A percentile compares a stretch with the other conserved stretches of the same genome.
Evolutionary conservation across 257 asterid species (phyloP).

Genomic region (Solanum sitiens): DNA sequence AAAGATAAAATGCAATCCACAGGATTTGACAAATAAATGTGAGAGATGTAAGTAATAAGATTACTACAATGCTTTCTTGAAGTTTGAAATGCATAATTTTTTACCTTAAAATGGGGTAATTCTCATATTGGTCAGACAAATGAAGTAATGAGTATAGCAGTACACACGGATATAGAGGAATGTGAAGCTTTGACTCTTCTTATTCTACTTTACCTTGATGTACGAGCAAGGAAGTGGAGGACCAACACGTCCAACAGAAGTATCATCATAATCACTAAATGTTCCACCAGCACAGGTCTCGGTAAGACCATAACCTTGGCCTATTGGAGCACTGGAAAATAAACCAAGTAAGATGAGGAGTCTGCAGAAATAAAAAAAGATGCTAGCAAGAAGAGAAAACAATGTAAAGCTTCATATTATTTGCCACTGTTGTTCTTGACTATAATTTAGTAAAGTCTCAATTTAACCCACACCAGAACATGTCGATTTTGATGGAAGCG

Average conservation of each 20-base stretch:
- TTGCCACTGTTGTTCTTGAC: background rate
- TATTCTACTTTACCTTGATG: conserved; percentile 51
- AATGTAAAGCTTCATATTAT: background rate
- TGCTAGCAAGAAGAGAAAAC: background rate
- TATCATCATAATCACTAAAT: conserved; percentile 88
- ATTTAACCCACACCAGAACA: background rate
- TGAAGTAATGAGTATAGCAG: background rate
- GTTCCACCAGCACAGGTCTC: conserved; percentile 99
- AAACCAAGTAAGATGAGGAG: background rate
- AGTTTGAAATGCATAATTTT: background rate
- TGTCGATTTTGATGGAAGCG: background rate
- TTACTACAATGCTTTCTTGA: background rate
- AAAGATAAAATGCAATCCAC: background rate
- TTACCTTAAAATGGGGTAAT: background rate
- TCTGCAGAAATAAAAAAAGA: background rate
- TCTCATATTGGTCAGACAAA: background rate
- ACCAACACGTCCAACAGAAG: conserved; percentile 97
- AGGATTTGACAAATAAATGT: background rate
- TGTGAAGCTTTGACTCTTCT: background rate
- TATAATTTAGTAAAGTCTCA: background rate
- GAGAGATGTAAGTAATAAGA: background rate
- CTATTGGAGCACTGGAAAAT: conserved; percentile 71
- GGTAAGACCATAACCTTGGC: conserved; percentile 98
- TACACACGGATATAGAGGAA: background rate
- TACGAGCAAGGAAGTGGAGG: conserved; percentile 86